Base-by-base conservation (phyloP, 2,329 filamentous ascomycete species). In the Talaromyces amestolkiae region DNA sequence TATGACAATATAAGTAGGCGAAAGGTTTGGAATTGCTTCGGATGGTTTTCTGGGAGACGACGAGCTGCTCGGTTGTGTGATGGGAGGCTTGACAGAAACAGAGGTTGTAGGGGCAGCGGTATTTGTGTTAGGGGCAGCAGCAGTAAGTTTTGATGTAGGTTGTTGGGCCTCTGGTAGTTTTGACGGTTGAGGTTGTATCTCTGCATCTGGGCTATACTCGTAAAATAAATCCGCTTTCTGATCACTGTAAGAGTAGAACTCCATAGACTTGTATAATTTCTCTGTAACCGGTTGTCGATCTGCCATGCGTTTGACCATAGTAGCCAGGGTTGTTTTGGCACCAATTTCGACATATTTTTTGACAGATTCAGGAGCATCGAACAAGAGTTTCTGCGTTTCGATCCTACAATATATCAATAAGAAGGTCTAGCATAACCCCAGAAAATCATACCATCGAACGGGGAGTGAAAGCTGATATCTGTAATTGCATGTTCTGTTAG, bases 381-480 rank as follows among this genome's bases (percentile, higher is more conserved):
- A 99, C 94, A 74, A 98, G 94, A 93, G 17, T 31, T 99, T 95
- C 82, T 99, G 95, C 63, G 95, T 98, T 83, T 99, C 95, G 80
- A 99, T 99, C 56, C 56, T 58, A n/a, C 3, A n/a, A 9, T 8
- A 3, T 10, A 53, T 31, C n/a, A 10, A 53, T 9, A 17, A 1
- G 7, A 27, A 3, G 24, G 33, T 53, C n/a, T n/a, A 10, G 19
- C 9, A 1, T 22, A 10, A 3, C 1, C 6, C 7, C 15, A n/a
- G 13, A 17, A 31, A 2, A 10, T 24, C 37, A 31, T 43, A 58
- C 95, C 95, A 99, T 89, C 95, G 90, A 73, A 99, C 95, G 61
- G 95, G 95, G 63, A 93, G 98, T 74, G 95, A 95, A 80, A 99
- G 98, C 79, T 99, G 95, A 82, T 98, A 98, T 84, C 61, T 63